Evolutionary conservation across 1,284 basidiomycete species (phyloP).

Genomic region (Pulveroboletus sp.): DNA sequence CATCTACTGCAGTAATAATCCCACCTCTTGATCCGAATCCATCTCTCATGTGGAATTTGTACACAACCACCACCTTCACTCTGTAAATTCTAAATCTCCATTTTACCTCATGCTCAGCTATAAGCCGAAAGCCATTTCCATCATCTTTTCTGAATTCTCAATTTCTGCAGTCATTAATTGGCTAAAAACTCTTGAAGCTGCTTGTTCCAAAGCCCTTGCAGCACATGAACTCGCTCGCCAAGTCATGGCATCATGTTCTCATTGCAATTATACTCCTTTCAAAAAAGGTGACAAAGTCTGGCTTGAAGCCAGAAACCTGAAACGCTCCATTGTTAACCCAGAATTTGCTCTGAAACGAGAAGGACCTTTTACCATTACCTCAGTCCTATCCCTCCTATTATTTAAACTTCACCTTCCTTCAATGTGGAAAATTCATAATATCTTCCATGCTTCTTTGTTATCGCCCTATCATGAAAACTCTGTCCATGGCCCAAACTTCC

Average conservation of each 20-base stretch:
- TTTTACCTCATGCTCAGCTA: constrained; percentile 11
- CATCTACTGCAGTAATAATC: background rate
- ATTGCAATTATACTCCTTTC: too few species aligned
- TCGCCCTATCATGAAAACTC: too few species aligned
- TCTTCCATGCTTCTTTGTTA: too few species aligned
- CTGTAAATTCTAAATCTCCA: background rate
- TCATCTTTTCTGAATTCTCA: background rate
- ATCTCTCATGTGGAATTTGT: background rate
- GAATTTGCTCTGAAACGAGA: too few species aligned
- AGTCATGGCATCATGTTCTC: background rate
- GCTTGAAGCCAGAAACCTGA: too few species aligned
- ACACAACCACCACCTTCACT: constrained; percentile 3
- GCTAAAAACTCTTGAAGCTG: background rate
- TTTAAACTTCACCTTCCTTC: too few species aligned
- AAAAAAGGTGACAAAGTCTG: too few species aligned
- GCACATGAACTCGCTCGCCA: background rate
- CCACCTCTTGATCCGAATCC: background rate
- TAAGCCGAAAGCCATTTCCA: background rate
- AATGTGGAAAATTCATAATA: too few species aligned
- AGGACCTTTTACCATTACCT: too few species aligned
- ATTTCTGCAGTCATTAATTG: background rate
- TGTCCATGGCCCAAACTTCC: too few species aligned
- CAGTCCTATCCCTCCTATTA: too few species aligned
- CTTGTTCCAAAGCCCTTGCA: background rate
- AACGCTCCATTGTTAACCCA: too few species aligned